These are phyloP conservation scores for Chloropicon primus DNA, from an alignment of 139 green algal species.

Conservation along the genomic window DNA sequence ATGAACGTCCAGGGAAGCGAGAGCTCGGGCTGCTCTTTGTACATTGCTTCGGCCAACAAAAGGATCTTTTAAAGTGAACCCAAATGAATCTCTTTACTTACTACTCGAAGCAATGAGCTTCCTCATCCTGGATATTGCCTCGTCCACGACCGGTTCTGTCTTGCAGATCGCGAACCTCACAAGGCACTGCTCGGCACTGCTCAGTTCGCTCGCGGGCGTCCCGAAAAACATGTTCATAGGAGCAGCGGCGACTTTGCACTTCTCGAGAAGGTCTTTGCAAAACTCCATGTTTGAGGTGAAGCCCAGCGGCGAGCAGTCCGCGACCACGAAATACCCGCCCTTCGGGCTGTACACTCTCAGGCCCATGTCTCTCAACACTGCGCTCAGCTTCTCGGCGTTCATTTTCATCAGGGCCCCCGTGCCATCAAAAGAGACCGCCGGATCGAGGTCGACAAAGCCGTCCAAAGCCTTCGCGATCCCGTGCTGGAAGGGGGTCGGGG, in stretches of 20 bases:
- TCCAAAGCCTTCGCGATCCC: slow-evolving; percentile 10
- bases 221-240: slow-evolving; percentile 11
- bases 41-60: background rate
- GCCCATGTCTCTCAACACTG: slow-evolving; percentile 6
- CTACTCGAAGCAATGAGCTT: background rate
- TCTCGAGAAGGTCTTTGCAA: slow-evolving; percentile 1
- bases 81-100: too few species aligned
- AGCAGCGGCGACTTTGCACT: background rate
- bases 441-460: background rate
- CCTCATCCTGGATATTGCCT: background rate
- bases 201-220: background rate
- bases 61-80: background rate
- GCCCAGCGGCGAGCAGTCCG: background rate
- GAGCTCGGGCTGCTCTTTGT: background rate
- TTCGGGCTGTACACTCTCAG: background rate
- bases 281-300: slow-evolving; percentile 4
- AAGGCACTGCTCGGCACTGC: background rate
- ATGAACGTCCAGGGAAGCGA: background rate
- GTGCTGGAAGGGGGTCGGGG: slow-evolving; percentile 14
- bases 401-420: slow-evolving; percentile 1
- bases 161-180: slow-evolving; percentile 19
- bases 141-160: background rate
- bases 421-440: background rate
- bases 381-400: background rate
- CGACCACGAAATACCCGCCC: slow-evolving; percentile 19